phyloP scores from a whole-genome alignment of 2,329 filamentous ascomycete genomes.

The Aureobasidium sp. region DNA sequence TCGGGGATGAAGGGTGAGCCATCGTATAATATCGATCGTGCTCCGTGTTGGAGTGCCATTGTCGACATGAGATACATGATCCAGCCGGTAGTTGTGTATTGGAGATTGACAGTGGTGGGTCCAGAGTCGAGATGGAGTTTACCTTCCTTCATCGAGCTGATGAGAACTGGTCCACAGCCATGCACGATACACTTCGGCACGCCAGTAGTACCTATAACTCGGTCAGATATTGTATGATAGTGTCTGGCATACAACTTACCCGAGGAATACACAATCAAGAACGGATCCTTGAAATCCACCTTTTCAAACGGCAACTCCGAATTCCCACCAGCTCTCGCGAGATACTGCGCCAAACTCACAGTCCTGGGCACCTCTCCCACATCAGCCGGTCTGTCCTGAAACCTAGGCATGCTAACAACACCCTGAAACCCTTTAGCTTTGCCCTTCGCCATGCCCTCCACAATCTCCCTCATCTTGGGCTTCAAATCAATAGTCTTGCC shows the following conservation, averaged over 20 bases:
- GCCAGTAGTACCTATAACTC: slow-evolving; percentile 64
- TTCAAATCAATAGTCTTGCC: slow-evolving; percentile 64
- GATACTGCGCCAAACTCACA: slow-evolving; percentile 34
- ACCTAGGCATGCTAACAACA: slow-evolving; percentile 58
- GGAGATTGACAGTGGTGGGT: slow-evolving; percentile 38
- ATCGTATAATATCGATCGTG: slow-evolving; percentile 64
- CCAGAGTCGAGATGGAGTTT: slow-evolving; percentile 42
- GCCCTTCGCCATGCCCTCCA: slow-evolving; percentile 48
- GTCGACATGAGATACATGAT: slow-evolving; percentile 73
- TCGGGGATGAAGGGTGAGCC: slow-evolving; percentile 72
- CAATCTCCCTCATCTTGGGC: slow-evolving; percentile 60
- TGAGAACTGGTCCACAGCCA: slow-evolving; percentile 54
- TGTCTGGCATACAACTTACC: not conserved
- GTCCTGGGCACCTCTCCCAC: slow-evolving; percentile 45
- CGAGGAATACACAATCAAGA: slow-evolving; percentile 57
- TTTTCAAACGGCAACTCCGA: slow-evolving; percentile 46
- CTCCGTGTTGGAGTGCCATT: slow-evolving; percentile 50
- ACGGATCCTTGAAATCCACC: slow-evolving; percentile 63
- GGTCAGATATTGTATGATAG: not conserved
- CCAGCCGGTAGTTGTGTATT: slow-evolving; percentile 66
- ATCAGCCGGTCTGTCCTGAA: slow-evolving; percentile 48
- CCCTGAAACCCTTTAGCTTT: slow-evolving; percentile 46
- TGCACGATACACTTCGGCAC: slow-evolving; percentile 82
- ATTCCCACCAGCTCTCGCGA: slow-evolving; percentile 30
- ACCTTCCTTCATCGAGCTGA: slow-evolving; percentile 55